These are phyloP conservation scores for Pythium biforme DNA, from an alignment of 352 stramenopile genomes.

Conservation along the genomic window DNA sequence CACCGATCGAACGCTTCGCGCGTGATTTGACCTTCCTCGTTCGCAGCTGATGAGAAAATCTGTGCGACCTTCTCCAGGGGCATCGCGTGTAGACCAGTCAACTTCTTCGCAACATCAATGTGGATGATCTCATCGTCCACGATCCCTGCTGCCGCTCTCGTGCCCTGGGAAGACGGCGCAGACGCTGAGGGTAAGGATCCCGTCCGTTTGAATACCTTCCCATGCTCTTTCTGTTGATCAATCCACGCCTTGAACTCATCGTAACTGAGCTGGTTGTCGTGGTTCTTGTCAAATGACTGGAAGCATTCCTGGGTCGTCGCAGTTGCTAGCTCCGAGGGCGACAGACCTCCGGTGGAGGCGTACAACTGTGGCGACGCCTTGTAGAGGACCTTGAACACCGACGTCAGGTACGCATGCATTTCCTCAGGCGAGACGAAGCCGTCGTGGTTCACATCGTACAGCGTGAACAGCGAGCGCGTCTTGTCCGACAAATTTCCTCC, in stretches of 20 bases:
- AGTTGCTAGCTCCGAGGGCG: constrained; percentile 59
- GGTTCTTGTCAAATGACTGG: constrained; percentile 66
- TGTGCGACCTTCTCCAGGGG: constrained; percentile 58
- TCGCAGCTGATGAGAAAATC: constrained; percentile 50
- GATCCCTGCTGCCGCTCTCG: not conserved
- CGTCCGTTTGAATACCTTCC: not conserved
- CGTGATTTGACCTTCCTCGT: constrained; percentile 52
- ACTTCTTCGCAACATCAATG: constrained; percentile 66
- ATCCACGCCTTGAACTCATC: constrained; percentile 83
- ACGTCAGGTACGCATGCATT: constrained; percentile 82
- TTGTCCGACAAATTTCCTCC: constrained; percentile 72
- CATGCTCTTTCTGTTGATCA: constrained; percentile 49
- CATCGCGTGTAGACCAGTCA: constrained; percentile 65
- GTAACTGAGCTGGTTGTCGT: constrained; percentile 73
- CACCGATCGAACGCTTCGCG: constrained; percentile 69
- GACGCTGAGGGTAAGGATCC: constrained; percentile 1
- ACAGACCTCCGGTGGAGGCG: constrained; percentile 47
- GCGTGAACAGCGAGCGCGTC: constrained; percentile 71
- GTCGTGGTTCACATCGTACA: constrained; percentile 85
- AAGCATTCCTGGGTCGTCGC: constrained; percentile 82
- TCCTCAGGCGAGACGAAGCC: constrained; percentile 78
- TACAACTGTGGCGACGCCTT: constrained; percentile 71
- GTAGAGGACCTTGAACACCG: constrained; percentile 86
- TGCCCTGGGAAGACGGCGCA: not conserved
- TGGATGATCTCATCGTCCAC: constrained; percentile 37